phyloP scores from a whole-genome alignment of 1,139 yeast genomes.

The Saccharomyces hybrid region DNA sequence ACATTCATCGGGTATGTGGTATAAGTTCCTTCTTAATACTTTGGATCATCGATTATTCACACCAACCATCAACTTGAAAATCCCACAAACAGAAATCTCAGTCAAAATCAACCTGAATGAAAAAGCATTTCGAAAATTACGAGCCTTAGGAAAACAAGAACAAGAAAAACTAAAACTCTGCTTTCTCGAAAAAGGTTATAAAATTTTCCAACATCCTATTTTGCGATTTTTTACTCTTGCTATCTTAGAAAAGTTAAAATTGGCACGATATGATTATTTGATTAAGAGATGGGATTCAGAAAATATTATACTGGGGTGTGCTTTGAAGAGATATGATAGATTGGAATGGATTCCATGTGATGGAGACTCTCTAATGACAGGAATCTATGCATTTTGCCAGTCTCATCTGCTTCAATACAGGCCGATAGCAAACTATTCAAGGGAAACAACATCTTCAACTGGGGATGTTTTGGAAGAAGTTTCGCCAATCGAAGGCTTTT shows the following conservation, averaged over 20 bases:
- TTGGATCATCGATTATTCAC: slow-evolving; percentile 29
- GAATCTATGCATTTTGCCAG: slow-evolving; percentile 5
- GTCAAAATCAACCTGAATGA: slow-evolving; percentile 39
- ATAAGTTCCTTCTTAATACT: slow-evolving; percentile 44
- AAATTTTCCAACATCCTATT: slow-evolving; percentile 13
- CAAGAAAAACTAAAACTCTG: slow-evolving; percentile 9
- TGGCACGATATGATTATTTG: slow-evolving; percentile 16
- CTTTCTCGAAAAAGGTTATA: slow-evolving; percentile 13
- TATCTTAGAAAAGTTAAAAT: slow-evolving; percentile 15
- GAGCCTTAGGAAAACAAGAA: slow-evolving; percentile 20
- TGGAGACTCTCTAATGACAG: slow-evolving; percentile 8
- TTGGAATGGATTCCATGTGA: slow-evolving; percentile 65
- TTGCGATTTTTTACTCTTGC: slow-evolving; percentile 14
- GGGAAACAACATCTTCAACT: slow-evolving; percentile 22
- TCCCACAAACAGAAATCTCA: slow-evolving; percentile 47
- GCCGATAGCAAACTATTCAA: slow-evolving; percentile 42
- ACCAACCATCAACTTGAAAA: slow-evolving; percentile 33
- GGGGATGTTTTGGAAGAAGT: slow-evolving; percentile 43
- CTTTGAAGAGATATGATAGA: slow-evolving; percentile 61
- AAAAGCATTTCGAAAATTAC: slow-evolving; percentile 11
- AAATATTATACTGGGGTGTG: slow-evolving; percentile 42
- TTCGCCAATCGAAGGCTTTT: slow-evolving; percentile 66
- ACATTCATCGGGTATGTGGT: slow-evolving; percentile 52
- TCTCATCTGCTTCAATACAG: slow-evolving; percentile 32
- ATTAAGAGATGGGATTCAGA: slow-evolving; percentile 18